These are phyloP conservation scores for Zygosaccharomyces bisporus DNA, from an alignment of 805 yeast species.

Conservation along the genomic window DNA sequence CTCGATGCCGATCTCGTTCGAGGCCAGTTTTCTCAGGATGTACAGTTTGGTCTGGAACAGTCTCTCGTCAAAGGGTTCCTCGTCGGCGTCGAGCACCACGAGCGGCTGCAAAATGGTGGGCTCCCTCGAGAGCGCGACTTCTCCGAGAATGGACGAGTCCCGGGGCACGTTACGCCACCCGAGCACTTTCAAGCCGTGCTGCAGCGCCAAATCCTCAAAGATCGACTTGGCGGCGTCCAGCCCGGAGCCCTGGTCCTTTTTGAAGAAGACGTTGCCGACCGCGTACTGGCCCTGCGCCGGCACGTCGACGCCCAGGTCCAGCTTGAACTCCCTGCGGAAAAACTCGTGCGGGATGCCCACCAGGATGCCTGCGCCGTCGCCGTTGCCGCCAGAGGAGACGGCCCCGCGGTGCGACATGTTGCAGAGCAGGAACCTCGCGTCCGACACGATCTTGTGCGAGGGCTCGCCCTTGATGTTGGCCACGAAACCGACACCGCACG, in stretches of 20 bases:
- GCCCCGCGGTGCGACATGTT: constrained; percentile 99
- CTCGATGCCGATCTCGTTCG: constrained; percentile 88
- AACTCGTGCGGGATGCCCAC: constrained; percentile 88
- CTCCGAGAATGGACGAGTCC: constrained; percentile 91
- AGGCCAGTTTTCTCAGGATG: constrained; percentile 81
- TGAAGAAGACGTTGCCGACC: constrained; percentile 90
- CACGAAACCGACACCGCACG: constrained; percentile 98
- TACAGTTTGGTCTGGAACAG: constrained; percentile 79
- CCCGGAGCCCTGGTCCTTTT: constrained; percentile 58
- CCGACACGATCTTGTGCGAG: constrained; percentile 90
- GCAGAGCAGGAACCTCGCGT: constrained; percentile 81
- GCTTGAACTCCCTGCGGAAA: constrained; percentile 76
- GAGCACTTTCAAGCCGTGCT: constrained; percentile 74
- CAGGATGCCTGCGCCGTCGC: constrained; percentile 98
- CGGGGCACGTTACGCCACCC: constrained; percentile 96
- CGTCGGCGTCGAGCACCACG: constrained; percentile 55
- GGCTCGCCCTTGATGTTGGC: constrained; percentile 86
- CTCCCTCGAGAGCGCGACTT: constrained; percentile 90
- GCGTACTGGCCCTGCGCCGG: constrained; percentile 89
- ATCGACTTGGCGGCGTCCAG: constrained; percentile 67
- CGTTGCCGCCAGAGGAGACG: constrained; percentile 93
- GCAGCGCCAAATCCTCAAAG: constrained; percentile 74
- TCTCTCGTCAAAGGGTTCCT: constrained; percentile 41
- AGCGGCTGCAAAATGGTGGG: constrained; percentile 91
- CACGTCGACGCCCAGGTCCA: constrained; percentile 59